These are phyloP conservation scores for Polyrhizophydium stewartii DNA, from an alignment of 371 early-diverging fungal species.

Conservation along the genomic window DNA sequence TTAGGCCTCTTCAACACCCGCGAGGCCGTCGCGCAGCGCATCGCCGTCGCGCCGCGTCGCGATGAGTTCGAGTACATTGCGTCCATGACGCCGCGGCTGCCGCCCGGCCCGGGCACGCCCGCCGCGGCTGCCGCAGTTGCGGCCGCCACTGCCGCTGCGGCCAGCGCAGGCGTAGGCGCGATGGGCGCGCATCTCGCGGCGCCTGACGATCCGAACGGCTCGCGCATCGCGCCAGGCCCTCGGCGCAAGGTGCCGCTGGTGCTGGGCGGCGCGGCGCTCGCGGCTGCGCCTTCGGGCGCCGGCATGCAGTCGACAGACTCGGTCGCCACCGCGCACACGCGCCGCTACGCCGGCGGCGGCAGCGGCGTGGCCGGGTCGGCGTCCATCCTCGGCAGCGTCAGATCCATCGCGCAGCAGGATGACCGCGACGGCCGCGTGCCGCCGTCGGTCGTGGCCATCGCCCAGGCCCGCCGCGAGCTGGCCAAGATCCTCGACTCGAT, in stretches of 20 bases:
- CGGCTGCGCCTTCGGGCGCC: neutral
- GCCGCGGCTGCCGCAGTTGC: neutral
- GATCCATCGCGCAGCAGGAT: no score
- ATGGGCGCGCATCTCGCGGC: no score
- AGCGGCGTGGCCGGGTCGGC: no score
- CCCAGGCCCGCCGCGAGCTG: neutral
- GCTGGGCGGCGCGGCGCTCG: no score
- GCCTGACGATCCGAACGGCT: no score
- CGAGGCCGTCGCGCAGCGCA: constrained; percentile 23
- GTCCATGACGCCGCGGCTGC: constrained; percentile 5
- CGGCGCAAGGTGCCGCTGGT: no score
- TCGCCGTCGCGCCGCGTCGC: constrained; percentile 19
- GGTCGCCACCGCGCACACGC: neutral
- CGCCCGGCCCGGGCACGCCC: constrained; percentile 1
- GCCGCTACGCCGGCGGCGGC: neutral
- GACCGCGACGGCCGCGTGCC: no score
- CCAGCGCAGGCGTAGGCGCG: neutral
- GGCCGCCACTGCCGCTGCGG: neutral
- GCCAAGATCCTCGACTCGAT: neutral
- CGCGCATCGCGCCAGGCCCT: no score
- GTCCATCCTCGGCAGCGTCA: no score
- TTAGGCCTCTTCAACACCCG: constrained; percentile 14
- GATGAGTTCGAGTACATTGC: constrained; percentile 29
- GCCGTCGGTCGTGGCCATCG: neutral
- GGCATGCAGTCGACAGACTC: neutral